Evolutionary conservation across 2,329 filamentous ascomycete genomes (phyloP).

Genomic region (Chlorencoelia australis): DNA sequence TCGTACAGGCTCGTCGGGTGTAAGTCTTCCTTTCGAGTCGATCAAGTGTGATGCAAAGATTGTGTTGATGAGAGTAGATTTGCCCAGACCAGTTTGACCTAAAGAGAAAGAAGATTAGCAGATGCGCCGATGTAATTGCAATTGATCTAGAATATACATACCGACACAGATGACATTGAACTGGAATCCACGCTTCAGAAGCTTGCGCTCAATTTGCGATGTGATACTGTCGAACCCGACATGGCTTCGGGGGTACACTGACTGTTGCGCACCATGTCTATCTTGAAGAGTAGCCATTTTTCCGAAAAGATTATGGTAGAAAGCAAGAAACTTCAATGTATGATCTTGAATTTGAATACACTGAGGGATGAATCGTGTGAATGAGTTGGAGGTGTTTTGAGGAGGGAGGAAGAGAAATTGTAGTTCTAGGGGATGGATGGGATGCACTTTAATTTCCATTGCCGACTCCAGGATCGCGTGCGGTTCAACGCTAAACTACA

Average conservation of each 20-base stretch:
- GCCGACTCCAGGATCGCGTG: too few species aligned
- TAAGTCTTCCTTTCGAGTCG: constrained; percentile 92
- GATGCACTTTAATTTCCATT: too few species aligned
- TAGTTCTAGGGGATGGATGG: too few species aligned
- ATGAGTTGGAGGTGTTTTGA: too few species aligned
- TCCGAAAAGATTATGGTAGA: constrained; percentile 8
- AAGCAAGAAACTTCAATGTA: constrained; percentile 6
- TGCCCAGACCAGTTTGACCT: constrained; percentile 98
- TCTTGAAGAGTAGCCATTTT: constrained; percentile 27
- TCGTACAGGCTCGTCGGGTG: constrained; percentile 86
- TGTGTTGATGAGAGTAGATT: constrained; percentile 99
- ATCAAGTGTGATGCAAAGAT: constrained; percentile 99
- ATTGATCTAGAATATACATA: constrained; percentile 42
- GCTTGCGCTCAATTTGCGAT: constrained; percentile 98
- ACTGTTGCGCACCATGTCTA: constrained; percentile 25
- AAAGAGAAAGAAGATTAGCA: constrained; percentile 17
- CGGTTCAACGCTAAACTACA: too few species aligned
- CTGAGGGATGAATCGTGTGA: too few species aligned
- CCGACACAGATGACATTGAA: constrained; percentile 99
- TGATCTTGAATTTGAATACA: background rate
- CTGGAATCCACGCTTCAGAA: constrained; percentile 98
- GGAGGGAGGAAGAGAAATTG: too few species aligned
- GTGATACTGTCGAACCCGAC: constrained; percentile 99
- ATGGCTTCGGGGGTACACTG: constrained; percentile 83
- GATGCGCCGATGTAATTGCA: constrained; percentile 3